phyloP scores from a whole-genome alignment of 2,329 filamentous ascomycete genomes.

The Scedosporium boydii region DNA sequence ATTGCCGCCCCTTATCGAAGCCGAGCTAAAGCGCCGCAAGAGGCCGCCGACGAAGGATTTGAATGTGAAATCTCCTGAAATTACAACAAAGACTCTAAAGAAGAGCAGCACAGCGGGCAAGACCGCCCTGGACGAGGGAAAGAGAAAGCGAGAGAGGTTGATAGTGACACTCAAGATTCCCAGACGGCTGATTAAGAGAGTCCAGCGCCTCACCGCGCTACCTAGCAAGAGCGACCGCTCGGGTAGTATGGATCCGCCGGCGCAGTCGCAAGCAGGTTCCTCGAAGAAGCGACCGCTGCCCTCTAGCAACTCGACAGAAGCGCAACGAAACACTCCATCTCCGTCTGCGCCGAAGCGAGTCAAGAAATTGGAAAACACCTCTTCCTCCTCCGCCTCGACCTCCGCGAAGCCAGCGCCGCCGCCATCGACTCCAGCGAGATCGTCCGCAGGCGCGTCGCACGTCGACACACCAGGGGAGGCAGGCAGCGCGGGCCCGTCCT shows the following conservation, averaged over 20 bases:
- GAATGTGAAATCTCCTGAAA: conserved; percentile 10
- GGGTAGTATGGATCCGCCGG: conserved; percentile 29
- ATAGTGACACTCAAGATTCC: conserved; percentile 40
- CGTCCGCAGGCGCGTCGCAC: conserved; percentile 38
- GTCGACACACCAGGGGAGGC: conserved; percentile 40
- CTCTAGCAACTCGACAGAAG: conserved; percentile 9
- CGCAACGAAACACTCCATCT: conserved; percentile 20
- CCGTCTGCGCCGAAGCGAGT: conserved; percentile 31
- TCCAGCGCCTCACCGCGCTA: conserved; percentile 38
- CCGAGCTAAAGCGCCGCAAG: conserved; percentile 29
- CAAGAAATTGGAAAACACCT: conserved; percentile 27
- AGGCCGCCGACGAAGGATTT: background rate
- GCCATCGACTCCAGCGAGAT: conserved; percentile 43
- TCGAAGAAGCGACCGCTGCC: conserved; percentile 35
- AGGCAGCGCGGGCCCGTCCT: conserved; percentile 19
- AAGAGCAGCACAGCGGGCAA: background rate
- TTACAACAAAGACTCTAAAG: conserved; percentile 11
- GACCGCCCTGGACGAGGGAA: background rate
- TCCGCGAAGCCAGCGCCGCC: conserved; percentile 26
- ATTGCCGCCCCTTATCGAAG: conserved; percentile 41
- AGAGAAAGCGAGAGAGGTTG: conserved; percentile 14
- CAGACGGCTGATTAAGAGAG: conserved; percentile 32
- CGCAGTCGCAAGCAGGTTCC: conserved; percentile 23
- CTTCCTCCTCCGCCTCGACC: conserved; percentile 10
- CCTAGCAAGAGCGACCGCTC: conserved; percentile 30